A percentile compares a stretch with the other conserved stretches of the same genome.
Conservation (phyloP, 2,329 filamentous ascomycete species). For the Aspergillus nomiae region DNA sequence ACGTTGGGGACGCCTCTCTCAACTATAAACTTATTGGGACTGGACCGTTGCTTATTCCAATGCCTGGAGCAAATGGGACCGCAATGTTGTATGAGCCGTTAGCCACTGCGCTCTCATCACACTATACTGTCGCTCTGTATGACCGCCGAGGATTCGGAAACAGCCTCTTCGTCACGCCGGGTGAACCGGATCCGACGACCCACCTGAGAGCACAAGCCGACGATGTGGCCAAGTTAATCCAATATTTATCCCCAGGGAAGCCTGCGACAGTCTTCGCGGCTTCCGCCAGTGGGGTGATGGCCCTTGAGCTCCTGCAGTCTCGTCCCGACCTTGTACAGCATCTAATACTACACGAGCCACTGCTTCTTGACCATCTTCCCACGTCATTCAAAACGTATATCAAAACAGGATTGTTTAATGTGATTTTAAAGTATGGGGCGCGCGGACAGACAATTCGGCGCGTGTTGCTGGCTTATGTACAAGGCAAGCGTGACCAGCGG, state of each 20-base stretch:
- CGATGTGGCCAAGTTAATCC: neutral
- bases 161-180: slow-evolving; percentile 2
- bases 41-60: slow-evolving; percentile 13
- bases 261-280: neutral
- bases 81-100: slow-evolving; percentile 6
- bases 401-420: fast-evolving
- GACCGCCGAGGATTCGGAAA: slow-evolving; percentile 17
- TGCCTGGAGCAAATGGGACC: slow-evolving; percentile 13
- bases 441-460: neutral
- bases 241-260: neutral
- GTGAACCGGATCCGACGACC: neutral
- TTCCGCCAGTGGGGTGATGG: neutral
- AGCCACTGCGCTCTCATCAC: slow-evolving; percentile 5
- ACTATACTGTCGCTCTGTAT: slow-evolving; percentile 11
- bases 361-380: neutral
- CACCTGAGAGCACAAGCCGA: neutral
- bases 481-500: neutral
- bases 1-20: neutral
- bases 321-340: neutral
- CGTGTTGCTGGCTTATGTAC: neutral
- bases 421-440: too few relatives aligned
- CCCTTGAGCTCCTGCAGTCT: neutral
- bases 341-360: neutral
- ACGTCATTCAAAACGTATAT: neutral
- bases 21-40: slow-evolving; percentile 4